phyloP scores from a whole-genome alignment of 768 basidiomycete species.

The Saitozyma sp. region DNA sequence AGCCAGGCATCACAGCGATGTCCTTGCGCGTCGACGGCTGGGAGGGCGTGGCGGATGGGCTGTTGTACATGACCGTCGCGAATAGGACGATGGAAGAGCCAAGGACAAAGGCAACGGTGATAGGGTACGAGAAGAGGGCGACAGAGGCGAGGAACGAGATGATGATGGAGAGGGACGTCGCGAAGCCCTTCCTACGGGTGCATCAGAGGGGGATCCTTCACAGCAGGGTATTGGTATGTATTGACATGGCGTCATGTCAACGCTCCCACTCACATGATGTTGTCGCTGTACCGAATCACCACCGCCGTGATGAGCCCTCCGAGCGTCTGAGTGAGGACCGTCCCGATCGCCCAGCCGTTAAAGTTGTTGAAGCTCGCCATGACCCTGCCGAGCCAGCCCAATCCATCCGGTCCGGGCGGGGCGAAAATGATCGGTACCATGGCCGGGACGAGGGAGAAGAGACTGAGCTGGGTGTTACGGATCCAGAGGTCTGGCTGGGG shows the following conservation, averaged over 20 bases:
- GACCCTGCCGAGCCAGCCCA: constrained; percentile 32
- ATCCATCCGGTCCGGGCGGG: constrained; percentile 48
- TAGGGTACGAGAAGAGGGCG: constrained; percentile 81
- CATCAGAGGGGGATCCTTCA: constrained; percentile 52
- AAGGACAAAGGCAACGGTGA: constrained; percentile 80
- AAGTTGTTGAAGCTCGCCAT: constrained; percentile 74
- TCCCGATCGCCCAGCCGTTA: constrained; percentile 86
- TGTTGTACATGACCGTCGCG: constrained; percentile 91
- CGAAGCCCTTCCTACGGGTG: constrained; percentile 76
- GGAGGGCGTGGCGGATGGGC: constrained; percentile 55
- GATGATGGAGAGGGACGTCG: constrained; percentile 89
- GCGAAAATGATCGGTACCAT: constrained; percentile 70
- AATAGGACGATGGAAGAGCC: constrained; percentile 80
- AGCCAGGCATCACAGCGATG: constrained; percentile 46
- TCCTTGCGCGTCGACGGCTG: constrained; percentile 29
- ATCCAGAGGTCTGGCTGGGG: constrained; percentile 75
- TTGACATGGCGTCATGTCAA: background rate
- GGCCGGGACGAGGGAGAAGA: constrained; percentile 90
- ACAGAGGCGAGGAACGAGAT: constrained; percentile 92
- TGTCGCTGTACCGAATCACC: constrained; percentile 92
- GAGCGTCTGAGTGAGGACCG: constrained; percentile 80
- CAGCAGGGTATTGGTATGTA: constrained; percentile 24
- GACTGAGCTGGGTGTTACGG: constrained; percentile 90
- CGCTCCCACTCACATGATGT: constrained; percentile 53
- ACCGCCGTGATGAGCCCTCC: constrained; percentile 91